Percentiles rank a stretch among this genome's conserved stretches.
These are phyloP conservation scores for Colletotrichum endophyticum DNA, from an alignment of 2,329 filamentous ascomycete species.

Conservation along the genomic window DNA sequence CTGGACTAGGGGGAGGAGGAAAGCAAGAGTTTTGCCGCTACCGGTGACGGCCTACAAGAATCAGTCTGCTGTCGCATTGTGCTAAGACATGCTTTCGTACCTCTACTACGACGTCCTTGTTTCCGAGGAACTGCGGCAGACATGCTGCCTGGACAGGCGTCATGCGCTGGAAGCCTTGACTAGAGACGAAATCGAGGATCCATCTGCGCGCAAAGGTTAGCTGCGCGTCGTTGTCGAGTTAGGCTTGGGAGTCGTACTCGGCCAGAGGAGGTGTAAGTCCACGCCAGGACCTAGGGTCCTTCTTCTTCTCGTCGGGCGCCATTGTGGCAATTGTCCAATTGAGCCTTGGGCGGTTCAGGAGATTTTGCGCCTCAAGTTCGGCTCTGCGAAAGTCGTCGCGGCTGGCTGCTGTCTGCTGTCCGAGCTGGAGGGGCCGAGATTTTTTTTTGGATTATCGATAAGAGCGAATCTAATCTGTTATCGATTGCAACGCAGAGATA, in stretches of 20 bases:
- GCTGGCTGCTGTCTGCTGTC: background rate
- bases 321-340: constrained; percentile 23
- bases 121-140: constrained; percentile 84
- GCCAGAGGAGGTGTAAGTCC: constrained; percentile 42
- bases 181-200: constrained; percentile 81
- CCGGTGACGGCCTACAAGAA: constrained; percentile 76
- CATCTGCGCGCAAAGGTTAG: constrained; percentile 80
- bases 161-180: constrained; percentile 86
- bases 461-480: background rate
- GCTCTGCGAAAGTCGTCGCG: background rate
- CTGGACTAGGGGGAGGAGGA: constrained; percentile 78
- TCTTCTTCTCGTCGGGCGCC: constrained; percentile 43
- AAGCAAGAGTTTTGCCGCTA: constrained; percentile 88
- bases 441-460: constrained; percentile 18
- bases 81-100: constrained; percentile 35
- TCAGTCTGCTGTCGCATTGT: background rate
- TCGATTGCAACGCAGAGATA: background rate
- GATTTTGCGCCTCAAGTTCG: background rate
- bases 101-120: constrained; percentile 93
- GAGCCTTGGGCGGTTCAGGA: background rate
- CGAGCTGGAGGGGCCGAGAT: constrained; percentile 16
- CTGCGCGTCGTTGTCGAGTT: constrained; percentile 60
- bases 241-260: constrained; percentile 22
- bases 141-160: constrained; percentile 95
- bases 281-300: constrained; percentile 53